These are phyloP conservation scores for Cyclanthera cordifolia DNA, from an alignment of 306 rosid species.

Conservation along the genomic window DNA sequence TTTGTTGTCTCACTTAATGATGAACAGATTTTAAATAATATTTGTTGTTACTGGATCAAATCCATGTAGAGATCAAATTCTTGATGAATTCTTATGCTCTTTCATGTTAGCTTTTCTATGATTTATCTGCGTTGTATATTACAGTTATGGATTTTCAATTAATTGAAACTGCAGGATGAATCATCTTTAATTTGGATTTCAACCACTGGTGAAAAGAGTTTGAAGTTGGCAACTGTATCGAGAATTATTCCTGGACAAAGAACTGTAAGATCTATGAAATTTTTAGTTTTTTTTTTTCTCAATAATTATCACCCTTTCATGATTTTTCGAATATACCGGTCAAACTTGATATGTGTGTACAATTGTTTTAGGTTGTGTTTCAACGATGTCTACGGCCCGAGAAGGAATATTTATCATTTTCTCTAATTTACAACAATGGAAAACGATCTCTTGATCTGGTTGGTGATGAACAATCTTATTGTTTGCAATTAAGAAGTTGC, in stretches of 20 bases:
- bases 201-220: slow-evolving; percentile 71
- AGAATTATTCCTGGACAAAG: slow-evolving; percentile 93
- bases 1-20: neutral
- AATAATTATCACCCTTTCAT: neutral
- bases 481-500: slow-evolving; percentile 4
- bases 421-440: slow-evolving; percentile 24
- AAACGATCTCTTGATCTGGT: slow-evolving; percentile 41
- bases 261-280: slow-evolving; percentile 33
- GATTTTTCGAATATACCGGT: slow-evolving; percentile 2
- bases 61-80: slow-evolving; percentile 10
- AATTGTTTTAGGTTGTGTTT: slow-evolving; percentile 24
- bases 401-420: slow-evolving; percentile 24
- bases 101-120: slow-evolving; percentile 8
- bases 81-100: slow-evolving; percentile 13
- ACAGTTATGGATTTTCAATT: neutral
- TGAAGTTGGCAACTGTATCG: slow-evolving; percentile 67
- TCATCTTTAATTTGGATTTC: slow-evolving; percentile 81
- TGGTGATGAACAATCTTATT: slow-evolving; percentile 25
- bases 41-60: neutral
- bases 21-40: neutral
- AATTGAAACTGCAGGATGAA: slow-evolving; percentile 52
- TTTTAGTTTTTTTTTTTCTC: neutral
- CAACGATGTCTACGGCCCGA: slow-evolving; percentile 24
- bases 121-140: neutral
- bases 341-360: slow-evolving; percentile 1